Conservation (phyloP, 805 yeast species). For the Cyberlindnera maritima region DNA sequence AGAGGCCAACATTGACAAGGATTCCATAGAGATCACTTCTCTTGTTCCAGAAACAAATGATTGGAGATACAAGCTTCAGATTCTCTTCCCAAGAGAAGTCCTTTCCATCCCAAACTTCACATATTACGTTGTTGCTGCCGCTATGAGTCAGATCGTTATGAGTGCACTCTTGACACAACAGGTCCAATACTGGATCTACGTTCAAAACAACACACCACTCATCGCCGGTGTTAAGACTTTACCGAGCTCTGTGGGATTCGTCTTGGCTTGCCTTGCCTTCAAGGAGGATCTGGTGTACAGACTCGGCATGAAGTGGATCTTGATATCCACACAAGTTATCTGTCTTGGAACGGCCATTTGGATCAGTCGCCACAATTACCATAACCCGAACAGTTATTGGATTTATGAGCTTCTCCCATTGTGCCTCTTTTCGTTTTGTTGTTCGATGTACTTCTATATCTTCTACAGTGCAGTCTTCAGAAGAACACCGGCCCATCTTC, state of each 20-base stretch:
- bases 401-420: slow-evolving; percentile 27
- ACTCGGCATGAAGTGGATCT: slow-evolving; percentile 24
- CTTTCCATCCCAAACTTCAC: slow-evolving; percentile 28
- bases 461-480: slow-evolving; percentile 32
- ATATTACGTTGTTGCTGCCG: slow-evolving; percentile 19
- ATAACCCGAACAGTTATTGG: slow-evolving; percentile 28
- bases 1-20: background rate
- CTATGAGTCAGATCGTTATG: slow-evolving; percentile 6
- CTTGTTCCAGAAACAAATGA: slow-evolving; percentile 7
- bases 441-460: slow-evolving; percentile 33
- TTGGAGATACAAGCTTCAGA: slow-evolving; percentile 17
- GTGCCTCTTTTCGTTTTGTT: slow-evolving; percentile 25
- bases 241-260: slow-evolving; percentile 33
- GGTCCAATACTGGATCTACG: background rate
- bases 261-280: slow-evolving; percentile 28
- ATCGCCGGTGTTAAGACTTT: slow-evolving; percentile 36
- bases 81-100: slow-evolving; percentile 30
- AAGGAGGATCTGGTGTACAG: slow-evolving; percentile 20
- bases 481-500: slow-evolving; percentile 36
- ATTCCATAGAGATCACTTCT: background rate
- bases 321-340: slow-evolving; percentile 17
- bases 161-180: slow-evolving; percentile 23
- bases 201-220: slow-evolving; percentile 28
- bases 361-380: slow-evolving; percentile 23
- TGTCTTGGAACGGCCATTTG: slow-evolving; percentile 24